A percentile compares a stretch with the other conserved stretches of the same genome.
Conservation (phyloP, 768 basidiomycete species). For the Boletus vinaceobasis region DNA sequence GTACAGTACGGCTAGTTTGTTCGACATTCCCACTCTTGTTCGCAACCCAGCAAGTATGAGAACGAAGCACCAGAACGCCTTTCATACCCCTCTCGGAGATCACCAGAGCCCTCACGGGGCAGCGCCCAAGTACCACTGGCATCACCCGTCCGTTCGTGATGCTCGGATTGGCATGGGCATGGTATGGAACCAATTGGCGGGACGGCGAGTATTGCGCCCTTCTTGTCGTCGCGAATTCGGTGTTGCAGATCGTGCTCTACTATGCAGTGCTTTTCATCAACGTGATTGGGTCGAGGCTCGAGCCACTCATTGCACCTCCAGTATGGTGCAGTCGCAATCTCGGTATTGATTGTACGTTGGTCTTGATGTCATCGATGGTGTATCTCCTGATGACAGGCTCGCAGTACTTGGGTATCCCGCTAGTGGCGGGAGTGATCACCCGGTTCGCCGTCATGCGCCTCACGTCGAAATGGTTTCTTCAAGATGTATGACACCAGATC, state of each 20-base stretch:
- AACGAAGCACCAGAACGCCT: too few relatives aligned
- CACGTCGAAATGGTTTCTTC: conserved; percentile 46
- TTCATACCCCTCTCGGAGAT: too few relatives aligned
- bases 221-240: conserved; percentile 75
- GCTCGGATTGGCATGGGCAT: conserved; percentile 86
- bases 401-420: conserved; percentile 81
- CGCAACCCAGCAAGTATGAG: too few relatives aligned
- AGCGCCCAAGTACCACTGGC: too few relatives aligned
- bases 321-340: conserved; percentile 60
- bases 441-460: conserved; percentile 50
- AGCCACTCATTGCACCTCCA: conserved; percentile 38
- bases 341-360: conserved; percentile 66
- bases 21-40: too few relatives aligned
- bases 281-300: conserved; percentile 59
- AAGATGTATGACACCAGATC: conserved; percentile 61
- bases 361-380: neutral
- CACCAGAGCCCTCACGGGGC: too few relatives aligned
- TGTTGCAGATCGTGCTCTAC: conserved; percentile 68
- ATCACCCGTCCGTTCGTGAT: conserved; percentile 80
- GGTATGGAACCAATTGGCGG: conserved; percentile 80
- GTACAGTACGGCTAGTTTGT: too few relatives aligned
- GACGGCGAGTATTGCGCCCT: conserved; percentile 73
- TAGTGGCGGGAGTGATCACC: conserved; percentile 68
- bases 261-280: conserved; percentile 73
- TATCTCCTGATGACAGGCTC: neutral